A percentile compares a stretch with the other conserved stretches of the same genome.
These are phyloP conservation scores for Cyberlindnera mycetangii DNA, from an alignment of 805 yeast species.

Conservation along the genomic window DNA sequence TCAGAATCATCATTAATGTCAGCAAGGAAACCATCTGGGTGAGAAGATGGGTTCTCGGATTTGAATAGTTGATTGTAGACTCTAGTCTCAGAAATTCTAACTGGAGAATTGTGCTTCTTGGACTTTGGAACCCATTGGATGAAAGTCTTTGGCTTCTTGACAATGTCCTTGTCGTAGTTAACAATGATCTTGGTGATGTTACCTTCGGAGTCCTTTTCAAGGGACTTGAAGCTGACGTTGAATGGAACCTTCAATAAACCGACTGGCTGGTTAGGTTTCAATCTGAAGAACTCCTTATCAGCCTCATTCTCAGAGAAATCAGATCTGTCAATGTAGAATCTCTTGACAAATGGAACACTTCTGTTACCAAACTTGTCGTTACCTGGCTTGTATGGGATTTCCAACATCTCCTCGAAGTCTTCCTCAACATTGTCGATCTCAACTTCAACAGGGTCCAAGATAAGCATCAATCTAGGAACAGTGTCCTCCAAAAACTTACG, in stretches of 20 bases:
- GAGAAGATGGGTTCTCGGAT: slow-evolving; percentile 84
- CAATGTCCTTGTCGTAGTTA: slow-evolving; percentile 66
- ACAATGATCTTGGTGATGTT: slow-evolving; percentile 69
- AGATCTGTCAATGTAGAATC: slow-evolving; percentile 78
- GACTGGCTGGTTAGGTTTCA: slow-evolving; percentile 92
- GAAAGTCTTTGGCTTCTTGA: slow-evolving; percentile 78
- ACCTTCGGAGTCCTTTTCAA: slow-evolving; percentile 62
- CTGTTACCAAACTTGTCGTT: slow-evolving; percentile 71
- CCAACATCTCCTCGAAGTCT: slow-evolving; percentile 64
- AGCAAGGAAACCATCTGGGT: slow-evolving; percentile 83
- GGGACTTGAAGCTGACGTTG: slow-evolving; percentile 67
- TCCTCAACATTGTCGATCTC: slow-evolving; percentile 77
- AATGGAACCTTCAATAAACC: slow-evolving; percentile 91
- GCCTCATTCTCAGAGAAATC: slow-evolving; percentile 72
- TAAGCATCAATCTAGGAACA: slow-evolving; percentile 93
- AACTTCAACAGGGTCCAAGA: slow-evolving; percentile 82
- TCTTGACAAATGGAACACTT: slow-evolving; percentile 71
- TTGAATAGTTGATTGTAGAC: slow-evolving; percentile 84
- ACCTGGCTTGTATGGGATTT: slow-evolving; percentile 91
- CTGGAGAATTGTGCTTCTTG: slow-evolving; percentile 57
- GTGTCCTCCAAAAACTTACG: slow-evolving; percentile 85
- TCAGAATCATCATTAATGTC: slow-evolving; percentile 84
- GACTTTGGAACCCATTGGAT: slow-evolving; percentile 94
- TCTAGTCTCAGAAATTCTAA: slow-evolving; percentile 71
- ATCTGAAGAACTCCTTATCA: slow-evolving; percentile 77